Evolutionary conservation across 1,284 basidiomycete genomes (phyloP).

Genomic region (Athelia sp.): DNA sequence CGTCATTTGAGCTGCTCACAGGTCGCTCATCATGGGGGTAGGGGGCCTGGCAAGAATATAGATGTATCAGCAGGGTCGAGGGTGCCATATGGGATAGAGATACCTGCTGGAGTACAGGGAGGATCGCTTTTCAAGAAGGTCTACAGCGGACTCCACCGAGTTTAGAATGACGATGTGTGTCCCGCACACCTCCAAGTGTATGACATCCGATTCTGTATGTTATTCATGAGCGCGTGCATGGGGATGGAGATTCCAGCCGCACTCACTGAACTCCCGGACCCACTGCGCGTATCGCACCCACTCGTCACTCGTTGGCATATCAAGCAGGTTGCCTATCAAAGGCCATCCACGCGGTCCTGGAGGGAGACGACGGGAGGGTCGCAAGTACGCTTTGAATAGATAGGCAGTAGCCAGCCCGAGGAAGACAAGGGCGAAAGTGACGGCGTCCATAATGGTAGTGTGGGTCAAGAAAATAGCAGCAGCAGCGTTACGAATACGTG

Average conservation of each 20-base stretch:
- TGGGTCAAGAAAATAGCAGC: too few relatives aligned
- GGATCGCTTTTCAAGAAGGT: conserved; percentile 35
- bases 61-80: too few relatives aligned
- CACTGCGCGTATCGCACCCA: conserved; percentile 31
- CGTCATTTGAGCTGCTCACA: too few relatives aligned
- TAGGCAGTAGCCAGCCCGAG: too few relatives aligned
- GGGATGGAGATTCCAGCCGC: background rate
- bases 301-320: conserved; percentile 26
- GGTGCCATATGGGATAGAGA: conserved; percentile 1
- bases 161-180: conserved; percentile 33
- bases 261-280: conserved; percentile 23
- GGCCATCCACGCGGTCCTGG: conserved; percentile 28
- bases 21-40: too few relatives aligned
- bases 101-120: conserved; percentile 36
- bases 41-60: too few relatives aligned
- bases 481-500: too few relatives aligned
- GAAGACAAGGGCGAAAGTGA: too few relatives aligned
- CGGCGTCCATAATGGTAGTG: too few relatives aligned
- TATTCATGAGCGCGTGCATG: too few relatives aligned
- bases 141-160: conserved; percentile 26
- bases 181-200: conserved; percentile 29
- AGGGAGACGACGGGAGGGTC: conserved; percentile 9
- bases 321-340: conserved; percentile 27
- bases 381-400: too few relatives aligned
- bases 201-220: conserved; percentile 30